Base-by-base conservation (phyloP, 768 basidiomycete species). In the Boletus fagicola region DNA sequence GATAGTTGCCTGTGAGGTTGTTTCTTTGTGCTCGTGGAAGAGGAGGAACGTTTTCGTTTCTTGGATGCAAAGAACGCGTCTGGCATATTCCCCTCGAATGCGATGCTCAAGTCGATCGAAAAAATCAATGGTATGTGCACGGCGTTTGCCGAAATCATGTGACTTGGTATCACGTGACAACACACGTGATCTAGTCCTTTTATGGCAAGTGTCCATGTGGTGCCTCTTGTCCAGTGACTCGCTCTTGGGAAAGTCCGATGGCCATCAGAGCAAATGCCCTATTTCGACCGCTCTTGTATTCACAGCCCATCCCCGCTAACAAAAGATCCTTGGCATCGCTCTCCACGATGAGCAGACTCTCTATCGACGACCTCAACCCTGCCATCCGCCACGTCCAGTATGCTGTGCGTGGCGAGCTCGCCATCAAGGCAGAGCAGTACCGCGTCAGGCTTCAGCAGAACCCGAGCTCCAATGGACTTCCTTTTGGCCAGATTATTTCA, bases 341-440 rank as follows among this genome's bases (percentile, higher is more conserved):
- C 43, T 44, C 58, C 39, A 64, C 62, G 3, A 86, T 85, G 85
- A 78, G 75, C 60, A 74, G 77, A 24, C 82, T 96, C 63, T 84
- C 88, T 35, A 60, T 82, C 57, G 80, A 86, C 53, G 80, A 83
- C 42, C 84, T 98, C 73, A 98, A 97, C 75, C 92, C 89, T 3
- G 78, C 86, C 56, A 80, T 97, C 47, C 81, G 85, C 68, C 85
- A 91, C 51, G 97, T 98, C 51, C 84, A 97, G 73, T 99, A 99
- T 71, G 96, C 96, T 54, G 96, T 99, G 30, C 91, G 96, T 53
- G 96, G 97, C 49, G 95, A 96, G 75, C 86, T 98, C 61, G 94
- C 96, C 4, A 91, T 98, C 77, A 92, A 90, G 71, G 93, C 96
- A 0, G 94, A 98, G 73, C 77, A 83, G 52, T 86, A 90, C 63